phyloP scores from a whole-genome alignment of 2,329 filamentous ascomycete genomes.

The Colletotrichum phormii region DNA sequence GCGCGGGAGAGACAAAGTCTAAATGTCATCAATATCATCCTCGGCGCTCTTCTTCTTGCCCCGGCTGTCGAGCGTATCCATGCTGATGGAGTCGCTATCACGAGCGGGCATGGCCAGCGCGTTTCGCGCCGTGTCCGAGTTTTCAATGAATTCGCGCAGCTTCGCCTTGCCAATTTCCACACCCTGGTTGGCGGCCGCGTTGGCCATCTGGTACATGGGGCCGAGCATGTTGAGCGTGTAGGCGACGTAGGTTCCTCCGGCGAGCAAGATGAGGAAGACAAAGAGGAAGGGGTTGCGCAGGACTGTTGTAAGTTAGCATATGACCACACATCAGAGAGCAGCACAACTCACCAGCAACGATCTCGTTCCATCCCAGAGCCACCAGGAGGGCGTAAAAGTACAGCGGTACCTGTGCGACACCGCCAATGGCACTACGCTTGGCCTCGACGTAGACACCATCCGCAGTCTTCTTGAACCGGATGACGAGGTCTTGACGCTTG shows the following conservation, averaged over 20 bases:
- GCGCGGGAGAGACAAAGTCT: slow-evolving; percentile 25
- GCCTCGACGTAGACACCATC: slow-evolving; percentile 98
- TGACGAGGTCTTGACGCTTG: slow-evolving; percentile 90
- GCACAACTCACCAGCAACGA: slow-evolving; percentile 80
- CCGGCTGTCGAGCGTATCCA: slow-evolving; percentile 70
- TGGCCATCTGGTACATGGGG: slow-evolving; percentile 94
- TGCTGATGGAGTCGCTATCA: slow-evolving; percentile 62
- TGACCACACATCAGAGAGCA: not conserved
- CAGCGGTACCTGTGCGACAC: slow-evolving; percentile 90
- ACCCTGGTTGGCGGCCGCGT: slow-evolving; percentile 87
- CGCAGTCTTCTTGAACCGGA: slow-evolving; percentile 97
- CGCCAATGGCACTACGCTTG: slow-evolving; percentile 95
- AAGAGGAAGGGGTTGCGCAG: slow-evolving; percentile 95
- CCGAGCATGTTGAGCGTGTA: slow-evolving; percentile 96
- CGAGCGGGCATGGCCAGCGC: slow-evolving; percentile 79
- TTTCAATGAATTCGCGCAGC: slow-evolving; percentile 89
- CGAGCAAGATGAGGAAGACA: slow-evolving; percentile 83
- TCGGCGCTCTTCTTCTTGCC: slow-evolving; percentile 62
- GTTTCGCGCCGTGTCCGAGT: slow-evolving; percentile 84
- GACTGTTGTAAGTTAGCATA: slow-evolving; percentile 65
- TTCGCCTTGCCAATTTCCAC: slow-evolving; percentile 92
- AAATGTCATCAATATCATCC: slow-evolving; percentile 72
- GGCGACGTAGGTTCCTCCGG: slow-evolving; percentile 84
- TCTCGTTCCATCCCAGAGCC: slow-evolving; percentile 98
- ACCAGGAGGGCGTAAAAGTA: slow-evolving; percentile 94